phyloP scores from a whole-genome alignment of 163 green algal genomes.

The Scenedesmus sp. region DNA sequence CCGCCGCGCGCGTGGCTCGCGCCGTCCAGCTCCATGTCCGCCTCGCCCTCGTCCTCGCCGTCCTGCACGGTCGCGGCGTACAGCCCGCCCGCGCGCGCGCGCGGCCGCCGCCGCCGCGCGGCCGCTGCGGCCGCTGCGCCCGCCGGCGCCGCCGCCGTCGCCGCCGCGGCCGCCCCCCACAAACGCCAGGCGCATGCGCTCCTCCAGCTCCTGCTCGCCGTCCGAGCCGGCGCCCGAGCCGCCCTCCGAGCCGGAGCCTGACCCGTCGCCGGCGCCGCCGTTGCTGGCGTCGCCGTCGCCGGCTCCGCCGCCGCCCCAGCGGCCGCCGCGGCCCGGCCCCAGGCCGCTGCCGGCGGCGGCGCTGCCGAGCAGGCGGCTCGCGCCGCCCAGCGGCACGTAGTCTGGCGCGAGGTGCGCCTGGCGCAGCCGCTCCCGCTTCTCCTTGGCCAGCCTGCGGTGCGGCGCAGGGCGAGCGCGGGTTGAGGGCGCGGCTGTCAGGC shows the following conservation, averaged over 20 bases:
- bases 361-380: constrained; percentile 42
- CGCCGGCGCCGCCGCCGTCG: too few relatives aligned
- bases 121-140: not conserved
- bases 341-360: constrained; percentile 5
- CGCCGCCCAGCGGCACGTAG: constrained; percentile 74
- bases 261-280: constrained; percentile 5
- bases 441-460: constrained; percentile 68
- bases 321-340: not conserved
- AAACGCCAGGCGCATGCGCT: constrained; percentile 77
- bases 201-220: constrained; percentile 68
- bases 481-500: too few relatives aligned
- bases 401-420: constrained; percentile 76
- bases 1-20: not conserved
- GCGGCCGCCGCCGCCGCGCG: not conserved
- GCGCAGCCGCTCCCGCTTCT: constrained; percentile 77
- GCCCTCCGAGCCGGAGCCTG: constrained; percentile 21
- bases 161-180: too few relatives aligned
- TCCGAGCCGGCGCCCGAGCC: constrained; percentile 29
- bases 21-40: not conserved
- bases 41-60: constrained; percentile 1
- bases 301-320: constrained; percentile 3
- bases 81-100: not conserved
- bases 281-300: not conserved
- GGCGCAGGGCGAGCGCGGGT: not conserved
- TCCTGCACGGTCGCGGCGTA: constrained; percentile 28